Percentiles rank a stretch among this genome's conserved stretches.
Conservation (phyloP, 768 basidiomycete species). For the Vishniacozyma victoriae region DNA sequence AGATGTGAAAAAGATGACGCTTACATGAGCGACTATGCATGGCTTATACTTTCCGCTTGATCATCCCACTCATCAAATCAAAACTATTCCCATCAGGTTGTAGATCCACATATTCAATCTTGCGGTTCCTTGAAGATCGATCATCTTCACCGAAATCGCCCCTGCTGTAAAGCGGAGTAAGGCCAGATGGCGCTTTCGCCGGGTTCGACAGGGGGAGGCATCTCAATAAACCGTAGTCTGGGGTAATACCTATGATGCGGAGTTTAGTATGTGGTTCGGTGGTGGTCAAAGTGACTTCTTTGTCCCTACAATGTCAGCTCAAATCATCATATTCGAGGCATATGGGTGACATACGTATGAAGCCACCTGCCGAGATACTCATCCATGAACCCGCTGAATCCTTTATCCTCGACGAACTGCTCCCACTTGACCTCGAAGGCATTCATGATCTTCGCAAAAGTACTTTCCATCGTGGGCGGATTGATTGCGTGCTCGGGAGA, state of each 20-base stretch:
- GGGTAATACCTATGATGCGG: slow-evolving; percentile 77
- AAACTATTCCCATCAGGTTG: slow-evolving; percentile 98
- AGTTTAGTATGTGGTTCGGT: slow-evolving; percentile 63
- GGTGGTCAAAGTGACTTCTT: slow-evolving; percentile 66
- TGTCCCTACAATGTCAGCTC: slow-evolving; percentile 16
- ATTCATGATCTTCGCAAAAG: slow-evolving; percentile 66
- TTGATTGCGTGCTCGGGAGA: slow-evolving; percentile 25
- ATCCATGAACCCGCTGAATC: slow-evolving; percentile 75
- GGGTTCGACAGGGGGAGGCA: slow-evolving; percentile 52
- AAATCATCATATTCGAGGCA: background rate
- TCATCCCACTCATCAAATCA: slow-evolving; percentile 84
- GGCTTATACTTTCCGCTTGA: slow-evolving; percentile 55
- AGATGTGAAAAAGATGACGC: background rate
- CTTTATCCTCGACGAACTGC: slow-evolving; percentile 59
- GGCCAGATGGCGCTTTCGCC: slow-evolving; percentile 3
- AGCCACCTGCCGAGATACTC: slow-evolving; percentile 78
- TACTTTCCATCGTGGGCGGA: slow-evolving; percentile 62
- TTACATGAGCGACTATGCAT: no score
- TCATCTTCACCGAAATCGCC: slow-evolving; percentile 35
- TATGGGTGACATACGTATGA: slow-evolving; percentile 71
- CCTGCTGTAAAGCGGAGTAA: slow-evolving; percentile 34
- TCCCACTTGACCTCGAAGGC: slow-evolving; percentile 76
- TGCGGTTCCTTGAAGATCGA: slow-evolving; percentile 7
- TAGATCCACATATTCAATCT: slow-evolving; percentile 65
- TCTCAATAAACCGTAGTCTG: slow-evolving; percentile 77